phyloP scores from a whole-genome alignment of 371 early-diverging fungal genomes.

The Mortierella sp. region DNA sequence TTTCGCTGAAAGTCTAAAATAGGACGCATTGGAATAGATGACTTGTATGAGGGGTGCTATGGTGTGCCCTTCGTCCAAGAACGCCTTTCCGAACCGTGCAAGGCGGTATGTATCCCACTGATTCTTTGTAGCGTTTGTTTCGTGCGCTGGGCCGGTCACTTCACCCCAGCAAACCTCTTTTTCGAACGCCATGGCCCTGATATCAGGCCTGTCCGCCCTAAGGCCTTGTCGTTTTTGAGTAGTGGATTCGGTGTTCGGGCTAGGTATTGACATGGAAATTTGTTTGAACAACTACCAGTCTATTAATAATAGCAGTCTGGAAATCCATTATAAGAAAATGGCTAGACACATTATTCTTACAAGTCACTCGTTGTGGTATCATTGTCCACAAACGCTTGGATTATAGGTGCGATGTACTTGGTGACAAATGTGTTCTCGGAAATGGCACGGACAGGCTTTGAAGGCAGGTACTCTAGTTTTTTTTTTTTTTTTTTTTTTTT shows the following conservation, averaged over 20 bases:
- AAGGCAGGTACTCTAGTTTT: slow-evolving; percentile 9
- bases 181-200: slow-evolving; percentile 12
- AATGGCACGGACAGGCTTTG: slow-evolving; percentile 6
- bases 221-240: slow-evolving; percentile 17
- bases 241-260: slow-evolving; percentile 6
- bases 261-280: slow-evolving; percentile 16
- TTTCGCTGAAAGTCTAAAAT: slow-evolving; percentile 15
- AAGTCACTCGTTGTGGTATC: slow-evolving; percentile 8
- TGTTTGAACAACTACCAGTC: background rate
- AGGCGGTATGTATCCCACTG: slow-evolving; percentile 18
- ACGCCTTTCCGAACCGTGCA: slow-evolving; percentile 18
- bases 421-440: slow-evolving; percentile 20
- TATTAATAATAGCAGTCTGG: background rate
- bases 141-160: slow-evolving; percentile 16
- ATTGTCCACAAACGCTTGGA: slow-evolving; percentile 18
- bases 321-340: background rate
- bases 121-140: slow-evolving; percentile 1
- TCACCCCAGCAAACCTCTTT: slow-evolving; percentile 18
- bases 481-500: slow-evolving; percentile 1
- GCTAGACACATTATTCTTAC: background rate
- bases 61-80: slow-evolving; percentile 7
- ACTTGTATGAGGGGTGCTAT: slow-evolving; percentile 20
- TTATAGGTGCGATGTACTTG: slow-evolving; percentile 20
- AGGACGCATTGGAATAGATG: slow-evolving; percentile 8
- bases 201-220: slow-evolving; percentile 20